Evolutionary conservation across 1,284 basidiomycete genomes (phyloP), one percentile per base, ranked within the genome.

Genomic region (Ceratobasidium sp.): DNA sequence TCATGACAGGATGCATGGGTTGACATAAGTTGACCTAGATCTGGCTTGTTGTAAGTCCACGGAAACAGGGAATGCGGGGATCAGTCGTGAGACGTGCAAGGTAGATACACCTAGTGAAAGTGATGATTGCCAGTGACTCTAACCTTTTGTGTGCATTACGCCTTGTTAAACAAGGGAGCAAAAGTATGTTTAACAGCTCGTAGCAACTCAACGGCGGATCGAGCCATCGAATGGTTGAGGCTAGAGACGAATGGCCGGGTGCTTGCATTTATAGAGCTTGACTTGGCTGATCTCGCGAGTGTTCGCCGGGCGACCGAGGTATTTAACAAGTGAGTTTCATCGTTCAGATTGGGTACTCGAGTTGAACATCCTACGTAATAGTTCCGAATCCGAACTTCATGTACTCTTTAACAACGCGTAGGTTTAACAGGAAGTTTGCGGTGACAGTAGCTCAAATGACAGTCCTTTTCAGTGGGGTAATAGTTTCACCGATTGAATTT

Each of bases 381-480:
- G 81, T 73, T 83, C 84, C 72, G 87, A 87, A 75, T 77, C 71
- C 0, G 78, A 82, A 58, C 79, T 88, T 14, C 82, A 88, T 75
- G 79, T 86, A 12, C 79, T 88, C 8, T 85, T 84, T 75, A 86
- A 87, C 77, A 86, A 86, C 71, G 85, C 82, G 84, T 87, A 62
- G 67, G 82, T 77, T 58, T 8, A 53, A 23, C 23, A 10, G 8
- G n/a, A 52, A 26, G 18, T 55, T n/a, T 34, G 3, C 8, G 32
- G 34, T 21, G 5, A 32, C 28, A 18, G 12, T 10, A 18, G 21
- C 4, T 18, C 18, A 52, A 52, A 52, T 55, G 50, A 41, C 36
- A 23, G 14, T 48, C 62, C n/a, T n/a, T 57, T 81, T 79, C 45
- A 89, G 87, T 1, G 89, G 88, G 4, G 82, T 91, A 10, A 87